phyloP scores from a whole-genome alignment of 768 basidiomycete genomes.

The Pluteus cervinus region DNA sequence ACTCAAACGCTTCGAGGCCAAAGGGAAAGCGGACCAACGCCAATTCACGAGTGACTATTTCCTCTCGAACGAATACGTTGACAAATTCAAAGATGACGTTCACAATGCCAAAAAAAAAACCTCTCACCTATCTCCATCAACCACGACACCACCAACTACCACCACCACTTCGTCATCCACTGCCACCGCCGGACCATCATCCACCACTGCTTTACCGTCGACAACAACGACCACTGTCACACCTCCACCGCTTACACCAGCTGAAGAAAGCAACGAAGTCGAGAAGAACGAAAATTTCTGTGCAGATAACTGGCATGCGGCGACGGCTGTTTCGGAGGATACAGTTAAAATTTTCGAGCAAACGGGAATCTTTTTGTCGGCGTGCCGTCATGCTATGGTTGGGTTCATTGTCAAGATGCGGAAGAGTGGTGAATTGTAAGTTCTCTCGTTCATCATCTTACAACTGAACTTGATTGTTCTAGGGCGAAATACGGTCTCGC shows the following conservation, averaged over 20 bases:
- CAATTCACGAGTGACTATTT: constrained; percentile 5
- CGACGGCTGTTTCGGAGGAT: too few relatives aligned
- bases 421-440: neutral
- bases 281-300: too few relatives aligned
- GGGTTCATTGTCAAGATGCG: neutral
- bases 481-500: constrained; percentile 3
- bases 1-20: constrained; percentile 20
- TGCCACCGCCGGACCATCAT: too few relatives aligned
- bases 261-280: too few relatives aligned
- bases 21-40: constrained; percentile 4
- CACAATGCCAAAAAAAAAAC: too few relatives aligned
- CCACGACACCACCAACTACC: too few relatives aligned
- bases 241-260: too few relatives aligned
- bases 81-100: constrained; percentile 11
- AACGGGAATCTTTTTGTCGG: neutral
- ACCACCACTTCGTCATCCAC: too few relatives aligned
- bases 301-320: too few relatives aligned
- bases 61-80: constrained; percentile 8
- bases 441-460: neutral
- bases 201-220: too few relatives aligned
- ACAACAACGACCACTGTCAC: too few relatives aligned
- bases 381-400: neutral
- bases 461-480: neutral
- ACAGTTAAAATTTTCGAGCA: neutral
- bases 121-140: too few relatives aligned